Percentiles rank a stretch among this genome's conserved stretches.
Conservation (phyloP, 345 rosid species). For the Punica granatum region DNA sequence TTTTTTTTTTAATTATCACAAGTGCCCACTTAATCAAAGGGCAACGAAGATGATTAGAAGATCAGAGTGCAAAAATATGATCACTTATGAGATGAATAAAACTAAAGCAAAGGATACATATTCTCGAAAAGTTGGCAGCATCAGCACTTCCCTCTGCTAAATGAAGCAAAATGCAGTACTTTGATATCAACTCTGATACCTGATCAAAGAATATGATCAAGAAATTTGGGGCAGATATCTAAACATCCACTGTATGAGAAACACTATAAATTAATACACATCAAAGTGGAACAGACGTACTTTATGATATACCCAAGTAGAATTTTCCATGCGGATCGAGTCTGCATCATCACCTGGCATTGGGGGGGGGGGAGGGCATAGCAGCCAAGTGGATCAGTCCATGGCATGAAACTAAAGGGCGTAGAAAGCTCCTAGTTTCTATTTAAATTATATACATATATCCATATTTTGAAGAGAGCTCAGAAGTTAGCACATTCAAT, state of each 20-base stretch:
- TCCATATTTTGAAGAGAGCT: background rate
- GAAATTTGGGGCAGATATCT: background rate
- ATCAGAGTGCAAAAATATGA: background rate
- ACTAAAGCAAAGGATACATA: slow-evolving; percentile 63
- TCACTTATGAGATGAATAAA: background rate
- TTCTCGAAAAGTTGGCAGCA: slow-evolving; percentile 60
- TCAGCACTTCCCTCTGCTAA: slow-evolving; percentile 47
- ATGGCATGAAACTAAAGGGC: background rate
- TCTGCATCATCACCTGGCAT: slow-evolving; percentile 49
- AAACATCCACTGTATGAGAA: slow-evolving; percentile 2
- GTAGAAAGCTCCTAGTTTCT: background rate
- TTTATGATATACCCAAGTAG: slow-evolving; percentile 52
- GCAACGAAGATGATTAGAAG: background rate
- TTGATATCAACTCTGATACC: slow-evolving; percentile 67
- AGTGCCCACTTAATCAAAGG: background rate
- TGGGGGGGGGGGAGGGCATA: background rate
- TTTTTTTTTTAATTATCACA: background rate
- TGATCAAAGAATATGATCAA: slow-evolving; percentile 11
- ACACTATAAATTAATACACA: background rate
- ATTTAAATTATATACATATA: background rate
- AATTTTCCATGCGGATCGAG: slow-evolving; percentile 42
- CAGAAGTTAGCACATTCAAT: background rate
- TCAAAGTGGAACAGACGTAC: slow-evolving; percentile 19
- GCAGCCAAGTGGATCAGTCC: background rate
- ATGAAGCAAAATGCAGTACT: slow-evolving; percentile 71